phyloP scores from a whole-genome alignment of 345 rosid genomes.

The Crucihimalaya himalaica region DNA sequence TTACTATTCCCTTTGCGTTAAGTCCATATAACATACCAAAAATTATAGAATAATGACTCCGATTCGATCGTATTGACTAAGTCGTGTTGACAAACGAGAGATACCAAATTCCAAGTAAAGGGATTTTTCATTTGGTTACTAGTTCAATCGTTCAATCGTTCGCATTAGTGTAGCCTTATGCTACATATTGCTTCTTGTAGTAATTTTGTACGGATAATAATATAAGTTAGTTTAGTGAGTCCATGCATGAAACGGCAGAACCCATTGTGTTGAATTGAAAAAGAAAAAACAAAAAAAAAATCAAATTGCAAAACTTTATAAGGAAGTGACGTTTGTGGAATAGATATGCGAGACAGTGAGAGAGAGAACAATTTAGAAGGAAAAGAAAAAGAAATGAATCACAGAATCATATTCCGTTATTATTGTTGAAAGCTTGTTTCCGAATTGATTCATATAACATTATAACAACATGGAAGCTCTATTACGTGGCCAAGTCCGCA shows the following conservation, averaged over 20 bases:
- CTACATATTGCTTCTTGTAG: too few relatives aligned
- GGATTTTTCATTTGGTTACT: too few relatives aligned
- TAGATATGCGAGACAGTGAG: neutral
- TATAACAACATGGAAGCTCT: neutral
- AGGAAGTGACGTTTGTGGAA: neutral
- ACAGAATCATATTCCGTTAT: slow-evolving; percentile 30
- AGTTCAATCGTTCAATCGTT: too few relatives aligned
- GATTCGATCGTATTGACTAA: too few relatives aligned
- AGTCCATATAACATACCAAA: too few relatives aligned
- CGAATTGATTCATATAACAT: slow-evolving; percentile 33
- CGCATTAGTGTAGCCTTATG: too few relatives aligned
- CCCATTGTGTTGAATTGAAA: neutral
- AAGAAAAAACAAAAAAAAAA: neutral
- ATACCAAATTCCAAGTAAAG: too few relatives aligned
- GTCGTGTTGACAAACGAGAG: too few relatives aligned
- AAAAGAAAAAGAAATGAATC: neutral
- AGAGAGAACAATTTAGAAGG: neutral
- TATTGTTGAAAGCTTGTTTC: neutral
- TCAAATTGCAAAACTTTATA: neutral
- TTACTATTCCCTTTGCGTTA: too few relatives aligned
- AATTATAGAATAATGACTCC: too few relatives aligned
- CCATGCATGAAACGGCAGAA: neutral
- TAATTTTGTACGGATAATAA: too few relatives aligned
- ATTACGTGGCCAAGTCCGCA: slow-evolving; percentile 8
- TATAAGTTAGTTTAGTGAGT: too few relatives aligned